Evolutionary conservation across 192 early-diverging fungal genomes (phyloP), one percentile per base, ranked within the genome.

Genomic region (Funneliformis mosseae): DNA sequence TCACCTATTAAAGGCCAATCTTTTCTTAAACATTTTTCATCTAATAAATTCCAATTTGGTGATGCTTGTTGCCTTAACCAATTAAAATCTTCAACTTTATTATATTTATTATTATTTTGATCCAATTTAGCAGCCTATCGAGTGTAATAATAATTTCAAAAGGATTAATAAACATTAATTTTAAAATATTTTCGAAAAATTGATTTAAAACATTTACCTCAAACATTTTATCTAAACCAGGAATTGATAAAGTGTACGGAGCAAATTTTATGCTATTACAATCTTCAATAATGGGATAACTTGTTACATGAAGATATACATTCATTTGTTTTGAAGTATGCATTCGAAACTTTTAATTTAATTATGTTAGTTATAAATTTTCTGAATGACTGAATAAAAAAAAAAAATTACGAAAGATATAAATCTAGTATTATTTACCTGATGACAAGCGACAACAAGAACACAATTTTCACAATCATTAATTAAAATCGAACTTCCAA

Each of bases 221-320:
- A 74, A 81, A 83, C 18, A 82, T 66, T 10, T 74, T 74, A 18
- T 66, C 80, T n/a, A 90, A 83, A 33, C 81, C 46, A 38, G 82
- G 46, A 0, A 63, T 25, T 7, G 83, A 79, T n/a, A 87, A 80
- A 41, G 88, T 85, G 75, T 88, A 94, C 18, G 90, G 83, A 5
- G 90, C 93, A 88, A 98, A 94, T 5, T 88, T 78, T 77, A 97
- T 87, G 1, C 83, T 81, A 1, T 84, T 73, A 59, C 93, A 96
- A 76, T 92, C 89, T 85, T 98, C 96, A 78, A 98, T 96, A 64
- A 98, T 96, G 4, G 95, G 95, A 14, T 92, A 89, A 76, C 94
- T 95, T 5, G 91, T 84, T 41, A 92, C 93, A 75, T 92, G 87
- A 10, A 96, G 82, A 55, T 90, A 90, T 8, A 94, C 87, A 41